These are phyloP conservation scores for Sporisorium scitamineum DNA, from an alignment of 1,284 basidiomycete species.

Conservation along the genomic window DNA sequence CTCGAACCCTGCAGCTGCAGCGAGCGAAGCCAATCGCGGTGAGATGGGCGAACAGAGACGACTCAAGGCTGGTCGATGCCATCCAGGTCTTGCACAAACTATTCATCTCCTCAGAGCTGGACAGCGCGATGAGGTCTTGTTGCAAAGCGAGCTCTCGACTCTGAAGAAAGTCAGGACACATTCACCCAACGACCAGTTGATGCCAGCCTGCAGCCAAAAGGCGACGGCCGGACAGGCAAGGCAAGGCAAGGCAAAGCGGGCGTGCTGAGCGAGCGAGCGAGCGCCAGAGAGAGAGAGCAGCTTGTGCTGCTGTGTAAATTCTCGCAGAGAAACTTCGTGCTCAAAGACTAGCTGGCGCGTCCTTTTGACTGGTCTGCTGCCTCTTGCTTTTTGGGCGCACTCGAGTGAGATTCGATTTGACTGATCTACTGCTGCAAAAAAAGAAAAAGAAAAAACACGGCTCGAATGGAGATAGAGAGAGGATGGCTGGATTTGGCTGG, in stretches of 20 bases:
- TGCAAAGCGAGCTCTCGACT: too few relatives aligned
- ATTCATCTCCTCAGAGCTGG: too few relatives aligned
- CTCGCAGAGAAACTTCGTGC: conserved; percentile 18
- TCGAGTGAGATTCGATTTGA: conserved; percentile 13
- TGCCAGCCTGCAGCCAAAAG: neutral
- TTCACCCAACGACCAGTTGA: too few relatives aligned
- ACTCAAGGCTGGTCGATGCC: too few relatives aligned
- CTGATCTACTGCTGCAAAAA: conserved; percentile 20
- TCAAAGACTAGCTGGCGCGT: neutral
- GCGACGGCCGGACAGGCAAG: neutral
- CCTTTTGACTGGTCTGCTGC: conserved; percentile 29
- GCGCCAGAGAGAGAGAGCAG: neutral
- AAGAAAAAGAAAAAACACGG: neutral
- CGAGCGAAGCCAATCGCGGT: neutral
- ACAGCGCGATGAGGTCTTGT: too few relatives aligned
- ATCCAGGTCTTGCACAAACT: too few relatives aligned
- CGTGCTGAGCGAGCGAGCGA: too few relatives aligned
- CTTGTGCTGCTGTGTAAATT: neutral
- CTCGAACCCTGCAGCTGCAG: neutral
- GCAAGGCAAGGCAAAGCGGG: neutral
- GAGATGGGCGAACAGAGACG: too few relatives aligned
- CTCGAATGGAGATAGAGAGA: neutral
- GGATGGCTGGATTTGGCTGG: conserved; percentile 19
- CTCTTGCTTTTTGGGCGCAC: neutral
- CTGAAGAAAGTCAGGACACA: too few relatives aligned